Evolutionary conservation across 345 rosid species (phyloP), one percentile per base, ranked within the genome.

Genomic region (Citrus maxima): DNA sequence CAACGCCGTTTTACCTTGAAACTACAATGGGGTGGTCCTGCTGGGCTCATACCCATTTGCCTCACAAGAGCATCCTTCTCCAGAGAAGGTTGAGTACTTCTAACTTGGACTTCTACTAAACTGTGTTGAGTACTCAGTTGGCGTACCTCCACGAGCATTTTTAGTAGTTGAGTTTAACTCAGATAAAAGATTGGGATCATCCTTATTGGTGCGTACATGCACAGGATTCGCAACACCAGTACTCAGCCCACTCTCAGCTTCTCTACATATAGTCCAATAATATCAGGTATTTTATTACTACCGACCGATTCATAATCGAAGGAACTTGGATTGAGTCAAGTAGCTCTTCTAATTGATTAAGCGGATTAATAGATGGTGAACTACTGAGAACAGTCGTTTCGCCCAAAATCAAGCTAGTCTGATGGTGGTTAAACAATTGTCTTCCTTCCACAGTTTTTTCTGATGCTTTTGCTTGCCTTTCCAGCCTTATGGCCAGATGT

Each of bases 321-420:
- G 73, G 67, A 56, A 28, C 82, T 63, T 86, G 84, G 34, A 65
- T 30, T 67, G 85, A 78, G 73, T 91, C 98, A 24, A 94, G 84
- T 74, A 96, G 92, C 80, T 93, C 97, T 83, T 94, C 97, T 84
- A 94, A 75, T 77, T 94, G 89, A 81, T 86, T 89, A 83, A 96
- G 94, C 77, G 97, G 99, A 85, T 96, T 98, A 71, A 80, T 80
- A 0, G 75, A 63, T 70, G 89, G 79, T 65, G 81, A 84, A 68
- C 80, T 80, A 38, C 77, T 76, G 58, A 89, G 77, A 71, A 58
- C 70, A 69, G 84, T 80, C 64, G 94, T 83, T 82, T 93, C 97
- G 3, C 89, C 95, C 72, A 35, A 96, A 80, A 86, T 96, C 99
- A 24, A 96, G 95, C 90, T 93, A 88, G 85, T 96, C 98, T 1